A percentile compares a stretch with the other conserved stretches of the same genome.
These are phyloP conservation scores for Raphanus raphanistrum DNA, from an alignment of 345 rosid genomes.

Conservation along the genomic window DNA sequence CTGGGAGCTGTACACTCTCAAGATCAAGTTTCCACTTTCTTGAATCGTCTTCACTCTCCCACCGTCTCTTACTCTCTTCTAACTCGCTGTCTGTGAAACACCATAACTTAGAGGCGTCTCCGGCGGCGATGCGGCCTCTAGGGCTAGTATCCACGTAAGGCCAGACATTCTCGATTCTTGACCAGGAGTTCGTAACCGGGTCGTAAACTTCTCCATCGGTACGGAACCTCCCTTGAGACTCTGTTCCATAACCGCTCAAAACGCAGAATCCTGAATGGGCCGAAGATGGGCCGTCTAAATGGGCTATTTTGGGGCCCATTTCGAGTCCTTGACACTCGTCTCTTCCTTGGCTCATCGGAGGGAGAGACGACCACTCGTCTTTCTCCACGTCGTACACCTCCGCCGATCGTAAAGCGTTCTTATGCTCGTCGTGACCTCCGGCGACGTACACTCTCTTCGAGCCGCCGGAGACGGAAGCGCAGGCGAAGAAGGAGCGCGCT, in stretches of 20 bases:
- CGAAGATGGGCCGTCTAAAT: neutral
- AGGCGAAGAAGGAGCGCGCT: slow-evolving; percentile 56
- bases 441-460: slow-evolving; percentile 46
- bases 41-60: slow-evolving; percentile 16
- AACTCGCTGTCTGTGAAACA: slow-evolving; percentile 16
- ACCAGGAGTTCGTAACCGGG: slow-evolving; percentile 39
- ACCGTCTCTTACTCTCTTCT: slow-evolving; percentile 6
- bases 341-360: slow-evolving; percentile 53
- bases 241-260: slow-evolving; percentile 56
- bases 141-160: slow-evolving; percentile 42
- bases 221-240: slow-evolving; percentile 51
- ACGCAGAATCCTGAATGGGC: slow-evolving; percentile 43
- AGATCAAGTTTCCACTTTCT: slow-evolving; percentile 26
- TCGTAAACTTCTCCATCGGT: slow-evolving; percentile 53
- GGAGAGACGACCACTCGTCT: slow-evolving; percentile 50
- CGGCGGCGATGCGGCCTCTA: slow-evolving; percentile 34
- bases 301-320: slow-evolving; percentile 13
- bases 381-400: slow-evolving; percentile 50
- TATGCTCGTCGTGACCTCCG: slow-evolving; percentile 68
- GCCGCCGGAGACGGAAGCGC: slow-evolving; percentile 42
- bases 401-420: slow-evolving; percentile 53
- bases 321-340: slow-evolving; percentile 57
- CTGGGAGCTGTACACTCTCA: slow-evolving; percentile 36
- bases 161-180: slow-evolving; percentile 42
- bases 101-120: slow-evolving; percentile 29